These are phyloP conservation scores for Cladorrhinum sp. DNA, from an alignment of 2,329 filamentous ascomycete species.

Conservation along the genomic window DNA sequence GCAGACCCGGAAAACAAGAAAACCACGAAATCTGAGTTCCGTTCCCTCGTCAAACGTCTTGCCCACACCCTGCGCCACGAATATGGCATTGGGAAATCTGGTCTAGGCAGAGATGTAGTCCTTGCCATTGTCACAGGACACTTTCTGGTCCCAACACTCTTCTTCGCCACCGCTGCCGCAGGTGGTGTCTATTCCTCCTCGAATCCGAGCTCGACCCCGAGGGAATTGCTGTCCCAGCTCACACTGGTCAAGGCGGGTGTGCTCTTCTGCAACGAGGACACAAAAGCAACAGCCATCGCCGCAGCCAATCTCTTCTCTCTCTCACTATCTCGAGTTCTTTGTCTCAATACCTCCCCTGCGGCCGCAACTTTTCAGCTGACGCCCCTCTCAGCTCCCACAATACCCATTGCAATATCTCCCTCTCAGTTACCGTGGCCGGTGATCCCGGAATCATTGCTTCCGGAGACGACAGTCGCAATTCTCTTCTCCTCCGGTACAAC, in stretches of 20 bases:
- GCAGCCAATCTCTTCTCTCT: constrained; percentile 48
- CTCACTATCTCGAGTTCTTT: constrained; percentile 44
- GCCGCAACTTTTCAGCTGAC: constrained; percentile 28
- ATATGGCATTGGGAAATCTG: constrained; percentile 50
- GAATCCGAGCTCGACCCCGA: constrained; percentile 46
- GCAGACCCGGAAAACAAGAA: constrained; percentile 46
- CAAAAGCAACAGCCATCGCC: constrained; percentile 44
- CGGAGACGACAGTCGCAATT: constrained; percentile 35
- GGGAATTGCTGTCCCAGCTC: constrained; percentile 49
- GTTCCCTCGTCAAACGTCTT: constrained; percentile 47
- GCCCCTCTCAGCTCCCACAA: constrained; percentile 29
- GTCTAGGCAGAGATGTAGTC: constrained; percentile 51
- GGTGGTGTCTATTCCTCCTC: constrained; percentile 58
- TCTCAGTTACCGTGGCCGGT: neutral
- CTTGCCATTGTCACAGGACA: constrained; percentile 56
- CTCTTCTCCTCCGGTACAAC: constrained; percentile 50
- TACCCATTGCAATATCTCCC: neutral
- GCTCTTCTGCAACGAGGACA: constrained; percentile 46
- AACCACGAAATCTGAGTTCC: constrained; percentile 52
- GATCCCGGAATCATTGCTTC: constrained; percentile 33
- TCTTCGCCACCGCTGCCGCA: constrained; percentile 56
- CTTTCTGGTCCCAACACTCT: constrained; percentile 50
- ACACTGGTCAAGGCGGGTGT: constrained; percentile 38
- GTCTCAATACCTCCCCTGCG: constrained; percentile 36
- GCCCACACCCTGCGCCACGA: constrained; percentile 52